These are phyloP conservation scores for Suillus discolor DNA, from an alignment of 768 basidiomycete species.

Conservation along the genomic window DNA sequence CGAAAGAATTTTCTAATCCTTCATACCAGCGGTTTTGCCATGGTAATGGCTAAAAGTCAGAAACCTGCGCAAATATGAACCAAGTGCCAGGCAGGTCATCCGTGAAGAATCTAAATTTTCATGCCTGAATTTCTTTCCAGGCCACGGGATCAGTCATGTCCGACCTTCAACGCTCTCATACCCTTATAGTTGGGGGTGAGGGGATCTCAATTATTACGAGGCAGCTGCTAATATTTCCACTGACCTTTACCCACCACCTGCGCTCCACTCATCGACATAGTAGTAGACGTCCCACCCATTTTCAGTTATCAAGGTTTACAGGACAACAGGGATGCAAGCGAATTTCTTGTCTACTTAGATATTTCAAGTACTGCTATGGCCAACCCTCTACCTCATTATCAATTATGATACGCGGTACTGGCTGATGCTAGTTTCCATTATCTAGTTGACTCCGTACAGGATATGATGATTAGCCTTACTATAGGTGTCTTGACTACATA, in stretches of 20 bases:
- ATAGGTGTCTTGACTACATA: neutral
- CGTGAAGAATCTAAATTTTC: neutral
- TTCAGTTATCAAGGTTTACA: neutral
- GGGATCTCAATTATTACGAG: constrained; percentile 14
- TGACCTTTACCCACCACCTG: constrained; percentile 13
- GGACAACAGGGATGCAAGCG: neutral
- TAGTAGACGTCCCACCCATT: neutral
- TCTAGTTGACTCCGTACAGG: neutral
- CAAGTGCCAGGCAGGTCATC: neutral
- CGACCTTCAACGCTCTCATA: constrained; percentile 21
- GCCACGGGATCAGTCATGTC: constrained; percentile 29
- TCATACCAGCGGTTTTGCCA: neutral
- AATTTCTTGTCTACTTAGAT: neutral
- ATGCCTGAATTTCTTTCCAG: constrained; percentile 10
- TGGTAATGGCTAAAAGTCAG: neutral
- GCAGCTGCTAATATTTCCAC: constrained; percentile 22
- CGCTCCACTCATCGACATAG: neutral
- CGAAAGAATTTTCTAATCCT: neutral
- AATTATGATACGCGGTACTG: neutral
- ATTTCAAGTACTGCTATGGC: neutral
- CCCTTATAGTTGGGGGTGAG: constrained; percentile 21
- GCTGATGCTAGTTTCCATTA: neutral
- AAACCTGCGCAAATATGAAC: neutral
- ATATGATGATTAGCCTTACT: neutral
- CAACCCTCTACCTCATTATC: neutral